Evolutionary conservation across 805 yeast species (phyloP).

Genomic region (Myxozyma neotropica): DNA sequence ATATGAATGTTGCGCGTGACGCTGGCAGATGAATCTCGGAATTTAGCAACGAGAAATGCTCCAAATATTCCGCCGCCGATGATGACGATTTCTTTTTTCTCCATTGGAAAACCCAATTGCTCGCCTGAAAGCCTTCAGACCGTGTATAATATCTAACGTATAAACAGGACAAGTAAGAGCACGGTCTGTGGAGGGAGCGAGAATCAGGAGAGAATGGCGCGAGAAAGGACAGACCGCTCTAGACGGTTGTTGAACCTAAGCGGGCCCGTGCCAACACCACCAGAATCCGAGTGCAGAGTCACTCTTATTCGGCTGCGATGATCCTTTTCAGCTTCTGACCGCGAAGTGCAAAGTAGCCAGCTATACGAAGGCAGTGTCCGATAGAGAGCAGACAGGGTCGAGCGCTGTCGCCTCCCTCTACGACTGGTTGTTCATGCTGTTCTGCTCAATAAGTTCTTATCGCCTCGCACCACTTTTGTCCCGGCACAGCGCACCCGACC

Average conservation of each 20-base stretch:
- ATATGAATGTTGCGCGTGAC: neutral
- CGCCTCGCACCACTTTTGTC: too few relatives aligned
- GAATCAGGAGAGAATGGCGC: too few relatives aligned
- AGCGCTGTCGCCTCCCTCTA: neutral
- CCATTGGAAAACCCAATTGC: neutral
- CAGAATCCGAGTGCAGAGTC: neutral
- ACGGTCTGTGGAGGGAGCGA: too few relatives aligned
- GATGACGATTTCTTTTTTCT: conserved; percentile 15
- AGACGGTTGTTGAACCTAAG: neutral
- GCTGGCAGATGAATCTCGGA: conserved; percentile 9
- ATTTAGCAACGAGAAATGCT: conserved; percentile 6
- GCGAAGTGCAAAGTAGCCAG: too few relatives aligned
- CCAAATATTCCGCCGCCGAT: conserved; percentile 31
- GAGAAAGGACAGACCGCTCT: conserved; percentile 5
- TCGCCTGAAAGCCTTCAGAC: neutral
- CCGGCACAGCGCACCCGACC: too few relatives aligned
- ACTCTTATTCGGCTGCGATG: too few relatives aligned
- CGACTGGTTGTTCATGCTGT: too few relatives aligned
- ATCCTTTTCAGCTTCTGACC: neutral
- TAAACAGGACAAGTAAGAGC: too few relatives aligned
- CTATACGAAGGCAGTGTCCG: too few relatives aligned
- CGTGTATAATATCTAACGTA: too few relatives aligned
- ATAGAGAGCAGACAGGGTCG: too few relatives aligned
- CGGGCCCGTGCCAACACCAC: neutral
- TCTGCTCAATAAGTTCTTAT: too few relatives aligned